These are phyloP conservation scores for Hyparrhenia diplandra DNA, from an alignment of 176 grass and related monocot species.

Conservation along the genomic window DNA sequence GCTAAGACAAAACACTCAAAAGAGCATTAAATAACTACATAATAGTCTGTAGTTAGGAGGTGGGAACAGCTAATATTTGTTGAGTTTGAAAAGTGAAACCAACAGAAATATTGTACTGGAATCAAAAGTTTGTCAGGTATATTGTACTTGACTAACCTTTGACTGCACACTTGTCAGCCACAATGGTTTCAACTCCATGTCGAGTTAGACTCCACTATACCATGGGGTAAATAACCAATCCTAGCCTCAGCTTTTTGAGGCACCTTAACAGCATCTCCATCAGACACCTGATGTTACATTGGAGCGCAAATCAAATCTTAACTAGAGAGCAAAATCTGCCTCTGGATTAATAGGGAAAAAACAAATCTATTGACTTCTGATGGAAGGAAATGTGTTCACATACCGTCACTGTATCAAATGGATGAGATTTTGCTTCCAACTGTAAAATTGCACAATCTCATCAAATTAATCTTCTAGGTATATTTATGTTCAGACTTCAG, in stretches of 20 bases:
- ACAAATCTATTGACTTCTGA: background rate
- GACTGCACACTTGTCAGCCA: constrained; percentile 48
- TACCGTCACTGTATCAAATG: constrained; percentile 71
- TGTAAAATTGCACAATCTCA: constrained; percentile 23
- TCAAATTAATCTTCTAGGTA: background rate
- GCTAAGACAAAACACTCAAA: background rate
- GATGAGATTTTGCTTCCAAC: constrained; percentile 67
- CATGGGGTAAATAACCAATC: constrained; percentile 68
- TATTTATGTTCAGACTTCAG: background rate
- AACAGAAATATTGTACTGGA: constrained; percentile 18
- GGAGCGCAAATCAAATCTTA: background rate
- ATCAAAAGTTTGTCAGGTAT: background rate
- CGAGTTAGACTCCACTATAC: constrained; percentile 64
- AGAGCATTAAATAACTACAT: constrained; percentile 16
- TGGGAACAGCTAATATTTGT: constrained; percentile 14
- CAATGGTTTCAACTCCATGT: constrained; percentile 87
- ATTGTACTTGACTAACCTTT: constrained; percentile 43
- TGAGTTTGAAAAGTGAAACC: constrained; percentile 19
- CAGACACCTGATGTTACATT: constrained; percentile 33
- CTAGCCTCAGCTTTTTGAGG: constrained; percentile 21
- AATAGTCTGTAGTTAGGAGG: background rate
- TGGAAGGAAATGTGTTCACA: background rate
- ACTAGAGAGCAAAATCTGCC: background rate
- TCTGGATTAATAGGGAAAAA: background rate
- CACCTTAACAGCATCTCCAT: constrained; percentile 24